These are phyloP conservation scores for Fusarium lyarnte DNA, from an alignment of 2,329 filamentous ascomycete species.

Conservation along the genomic window DNA sequence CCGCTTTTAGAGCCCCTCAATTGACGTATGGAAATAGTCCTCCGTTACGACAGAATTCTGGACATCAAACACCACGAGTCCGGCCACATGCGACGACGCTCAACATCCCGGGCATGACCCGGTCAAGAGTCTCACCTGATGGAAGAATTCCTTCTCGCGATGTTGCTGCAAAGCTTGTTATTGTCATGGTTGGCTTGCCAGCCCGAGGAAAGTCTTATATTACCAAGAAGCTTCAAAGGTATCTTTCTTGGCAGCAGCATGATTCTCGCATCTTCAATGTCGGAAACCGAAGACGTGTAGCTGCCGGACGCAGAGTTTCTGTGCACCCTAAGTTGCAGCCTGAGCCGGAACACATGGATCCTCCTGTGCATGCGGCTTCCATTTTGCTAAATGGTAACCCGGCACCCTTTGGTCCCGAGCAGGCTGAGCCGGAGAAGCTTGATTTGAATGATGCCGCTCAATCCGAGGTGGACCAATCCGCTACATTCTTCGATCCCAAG, in stretches of 20 bases:
- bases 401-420: conserved; percentile 46
- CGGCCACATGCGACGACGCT: conserved; percentile 90
- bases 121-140: conserved; percentile 94
- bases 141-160: conserved; percentile 93
- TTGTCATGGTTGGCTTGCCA: conserved; percentile 97
- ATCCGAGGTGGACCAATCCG: conserved; percentile 81
- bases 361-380: conserved; percentile 63
- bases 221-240: conserved; percentile 96
- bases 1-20: conserved; percentile 23
- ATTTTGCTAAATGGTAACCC: conserved; percentile 66
- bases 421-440: conserved; percentile 51
- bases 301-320: conserved; percentile 66
- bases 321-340: conserved; percentile 47
- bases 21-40: conserved; percentile 58
- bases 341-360: conserved; percentile 53
- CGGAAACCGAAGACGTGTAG: conserved; percentile 86
- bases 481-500: conserved; percentile 91
- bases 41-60: conserved; percentile 77
- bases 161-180: conserved; percentile 94
- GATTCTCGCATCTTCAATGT: conserved; percentile 98
- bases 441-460: conserved; percentile 49
- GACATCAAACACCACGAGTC: conserved; percentile 78
- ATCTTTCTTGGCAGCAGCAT: conserved; percentile 97
- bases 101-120: conserved; percentile 95
- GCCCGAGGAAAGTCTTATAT: conserved; percentile 98